Conservation (phyloP, 441 rosid genomes). For the Viola pubescens region DNA sequence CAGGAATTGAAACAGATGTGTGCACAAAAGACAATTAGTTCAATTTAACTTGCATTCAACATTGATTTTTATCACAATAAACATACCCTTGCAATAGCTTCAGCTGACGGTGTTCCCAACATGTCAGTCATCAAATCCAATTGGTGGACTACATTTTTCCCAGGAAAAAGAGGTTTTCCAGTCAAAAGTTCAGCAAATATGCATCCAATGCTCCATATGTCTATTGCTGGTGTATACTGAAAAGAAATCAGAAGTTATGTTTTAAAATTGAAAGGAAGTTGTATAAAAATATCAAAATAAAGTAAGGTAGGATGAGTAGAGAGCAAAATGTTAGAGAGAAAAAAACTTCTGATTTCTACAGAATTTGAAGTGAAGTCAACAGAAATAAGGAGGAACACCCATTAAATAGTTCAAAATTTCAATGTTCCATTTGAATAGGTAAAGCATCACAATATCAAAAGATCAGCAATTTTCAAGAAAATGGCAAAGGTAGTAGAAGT, state of each 20-base stretch:
- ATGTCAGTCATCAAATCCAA: conserved; percentile 89
- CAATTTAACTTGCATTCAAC: background rate
- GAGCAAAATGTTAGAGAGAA: too few species aligned
- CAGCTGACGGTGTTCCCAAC: conserved; percentile 85
- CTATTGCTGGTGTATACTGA: conserved; percentile 97
- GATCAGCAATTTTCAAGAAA: conserved; percentile 12
- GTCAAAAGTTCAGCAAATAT: conserved; percentile 91
- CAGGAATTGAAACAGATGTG: conserved; percentile 9
- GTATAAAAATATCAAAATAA: too few species aligned
- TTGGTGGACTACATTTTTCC: conserved; percentile 92
- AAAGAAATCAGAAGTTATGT: conserved; percentile 15
- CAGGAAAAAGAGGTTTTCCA: conserved; percentile 93
- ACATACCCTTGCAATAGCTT: conserved; percentile 87
- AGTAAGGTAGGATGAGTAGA: background rate
- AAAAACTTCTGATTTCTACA: too few species aligned
- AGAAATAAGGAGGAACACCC: too few species aligned
- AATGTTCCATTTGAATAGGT: too few species aligned
- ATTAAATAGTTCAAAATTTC: too few species aligned
- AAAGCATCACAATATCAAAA: background rate
- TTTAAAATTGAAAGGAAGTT: background rate
- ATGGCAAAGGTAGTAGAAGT: conserved; percentile 13
- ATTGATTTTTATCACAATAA: conserved; percentile 11
- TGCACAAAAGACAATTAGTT: background rate
- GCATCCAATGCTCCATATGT: conserved; percentile 98
- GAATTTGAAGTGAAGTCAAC: too few species aligned